Base-by-base conservation (phyloP, 257 asterid species). In the Ehretia macrophylla region DNA sequence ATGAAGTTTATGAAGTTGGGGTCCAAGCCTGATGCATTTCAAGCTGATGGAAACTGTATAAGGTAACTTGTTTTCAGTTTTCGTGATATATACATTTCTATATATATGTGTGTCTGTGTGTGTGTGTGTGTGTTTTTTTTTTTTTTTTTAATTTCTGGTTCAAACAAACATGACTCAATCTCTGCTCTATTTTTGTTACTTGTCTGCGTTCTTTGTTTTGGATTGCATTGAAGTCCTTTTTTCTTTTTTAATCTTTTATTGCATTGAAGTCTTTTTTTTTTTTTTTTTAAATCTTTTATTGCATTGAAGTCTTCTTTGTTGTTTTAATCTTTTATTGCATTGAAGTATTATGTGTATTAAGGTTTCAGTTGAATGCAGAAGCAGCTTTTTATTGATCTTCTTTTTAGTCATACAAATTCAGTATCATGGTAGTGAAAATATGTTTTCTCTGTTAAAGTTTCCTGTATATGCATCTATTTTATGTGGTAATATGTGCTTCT, bases 1-100 rank as follows among this genome's bases (percentile, higher is more conserved):
- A 90, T 90, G 98, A 87, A 87, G 91, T 87, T 73, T 66, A 90
- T 90, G 98, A 90, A 90, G 83, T 62, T 91, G 85, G 96, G 96
- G 10, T 91, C 98, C 39, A 91, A 85, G 81, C 92, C 95, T 40
- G 95, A 91, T 80, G 83, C 89, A 68, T 91, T 91, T 65, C 94
- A 81, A 71, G 72, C 81, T 59, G 83, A 83, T 55, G 96, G 91
- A 17, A 80, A 65, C 75, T 72, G 60, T 63, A 82, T 77, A 71
- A 87, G 94, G 96, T 81, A 55, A 63, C 50, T 56, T 52, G 17
- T 32, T 68, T 56, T 37, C 56, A 13, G 35, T 21, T 51, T 60
- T 71, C 54, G 57, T 47, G 47, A 48, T 12, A 39, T 32, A 32
- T 53, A 10, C n/a, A n/a, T n/a, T n/a, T n/a, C n/a, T n/a, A n/a